Evolutionary conservation across 495 filamentous ascomycete species (phyloP).

Genomic region (Lentithecium fluviatile): DNA sequence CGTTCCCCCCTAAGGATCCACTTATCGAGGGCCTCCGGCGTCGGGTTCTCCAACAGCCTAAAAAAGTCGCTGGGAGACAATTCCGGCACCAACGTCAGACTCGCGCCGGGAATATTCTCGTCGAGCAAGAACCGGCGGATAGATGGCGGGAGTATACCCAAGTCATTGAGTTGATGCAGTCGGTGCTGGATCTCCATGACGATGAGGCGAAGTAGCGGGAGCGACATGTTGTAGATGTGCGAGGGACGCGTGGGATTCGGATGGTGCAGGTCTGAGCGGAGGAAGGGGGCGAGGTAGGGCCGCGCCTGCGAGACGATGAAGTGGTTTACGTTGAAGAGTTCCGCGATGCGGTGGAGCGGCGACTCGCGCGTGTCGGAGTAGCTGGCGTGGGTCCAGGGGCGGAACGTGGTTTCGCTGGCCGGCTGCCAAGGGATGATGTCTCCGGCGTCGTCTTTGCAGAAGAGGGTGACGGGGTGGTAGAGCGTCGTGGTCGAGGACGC

Average conservation of each 20-base stretch:
- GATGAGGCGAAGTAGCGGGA: slow-evolving; percentile 66
- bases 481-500: slow-evolving; percentile 63
- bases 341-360: slow-evolving; percentile 77
- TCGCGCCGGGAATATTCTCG: slow-evolving; percentile 79
- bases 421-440: slow-evolving; percentile 77
- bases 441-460: slow-evolving; percentile 80
- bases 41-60: slow-evolving; percentile 77
- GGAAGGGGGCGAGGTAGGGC: slow-evolving; percentile 80
- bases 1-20: slow-evolving; percentile 85
- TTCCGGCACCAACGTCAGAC: slow-evolving; percentile 79
- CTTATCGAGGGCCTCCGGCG: slow-evolving; percentile 68
- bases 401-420: slow-evolving; percentile 64
- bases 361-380: slow-evolving; percentile 70
- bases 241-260: slow-evolving; percentile 58
- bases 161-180: slow-evolving; percentile 74
- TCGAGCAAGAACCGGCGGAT: slow-evolving; percentile 81
- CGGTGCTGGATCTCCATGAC: slow-evolving; percentile 79
- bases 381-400: slow-evolving; percentile 64
- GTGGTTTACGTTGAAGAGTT: slow-evolving; percentile 93
- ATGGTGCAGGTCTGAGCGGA: slow-evolving; percentile 76
- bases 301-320: slow-evolving; percentile 78
- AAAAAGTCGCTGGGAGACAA: slow-evolving; percentile 69
- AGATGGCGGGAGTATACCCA: slow-evolving; percentile 65
- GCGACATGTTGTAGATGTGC: slow-evolving; percentile 55
- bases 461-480: slow-evolving; percentile 66